Base-by-base conservation (phyloP, 805 yeast genomes). In the Hanseniaspora hatyaiensis region DNA sequence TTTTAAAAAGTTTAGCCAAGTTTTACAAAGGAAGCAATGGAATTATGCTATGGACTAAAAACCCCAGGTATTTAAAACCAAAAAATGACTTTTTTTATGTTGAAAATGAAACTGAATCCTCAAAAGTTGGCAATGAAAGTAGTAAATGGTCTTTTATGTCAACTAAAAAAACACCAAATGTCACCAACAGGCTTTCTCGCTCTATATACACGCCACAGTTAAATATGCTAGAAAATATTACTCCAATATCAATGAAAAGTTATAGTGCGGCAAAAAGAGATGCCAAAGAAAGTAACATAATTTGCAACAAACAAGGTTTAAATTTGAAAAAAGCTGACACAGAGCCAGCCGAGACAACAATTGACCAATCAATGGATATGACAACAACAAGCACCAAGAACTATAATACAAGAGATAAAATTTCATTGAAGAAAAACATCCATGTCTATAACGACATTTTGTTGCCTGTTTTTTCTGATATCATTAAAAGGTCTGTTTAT, bases 401-500 rank as follows among this genome's bases (percentile, higher is more conserved):
- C n/a, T n/a, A n/a, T n/a, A n/a, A n/a, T n/a, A n/a, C n/a, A n/a
- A 26, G 11, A 26, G 29, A 26, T 11, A 6, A 26, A 26, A 26
- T 26, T 26, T 26, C 6, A 26, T 26, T 8, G 29, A 26, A 26
- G 29, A 26, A 32, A 9, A 44, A 30, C 4, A 53, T 69, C 28
- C 65, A 69, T 52, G 67, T 63, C 52, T 57, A 61, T 45, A 68
- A 67, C 12, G 68, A 70, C 40, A 65, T 74, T 1, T 58, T 75
- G 6, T 23, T 38, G 9, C 49, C 49, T 8, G 39, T 45, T 2
- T 45, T 45, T 26, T 37, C 43, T 13, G 43, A 45, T 22, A 20
- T 45, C 13, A 38, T 38, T 2, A 62, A 57, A 24, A 66, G 88
- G 39, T 80, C 84, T 2, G 67, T 66, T 32, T 65, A 71, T n/a